phyloP scores from a whole-genome alignment of 305 asterid species.

The Coffea humblotiana region DNA sequence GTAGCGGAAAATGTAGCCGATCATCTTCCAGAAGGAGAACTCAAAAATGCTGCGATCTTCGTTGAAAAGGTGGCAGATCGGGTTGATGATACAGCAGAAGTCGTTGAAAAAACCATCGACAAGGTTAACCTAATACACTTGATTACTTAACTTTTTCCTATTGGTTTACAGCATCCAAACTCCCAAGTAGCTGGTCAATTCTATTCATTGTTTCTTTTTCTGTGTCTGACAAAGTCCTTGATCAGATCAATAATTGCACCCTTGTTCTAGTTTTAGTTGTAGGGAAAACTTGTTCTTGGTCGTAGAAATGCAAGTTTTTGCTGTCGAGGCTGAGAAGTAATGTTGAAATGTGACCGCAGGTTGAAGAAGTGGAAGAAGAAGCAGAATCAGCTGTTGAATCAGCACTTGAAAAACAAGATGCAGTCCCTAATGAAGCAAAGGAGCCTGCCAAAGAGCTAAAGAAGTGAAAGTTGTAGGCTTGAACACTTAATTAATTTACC shows the following conservation, averaged over 20 bases:
- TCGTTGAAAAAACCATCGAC: constrained; percentile 55
- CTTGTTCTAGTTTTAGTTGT: background rate
- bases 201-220: background rate
- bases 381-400: no score
- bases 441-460: no score
- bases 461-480: no score
- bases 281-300: background rate
- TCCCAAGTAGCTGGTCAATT: background rate
- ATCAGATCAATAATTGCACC: no score
- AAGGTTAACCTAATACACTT: constrained; percentile 39
- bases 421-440: no score
- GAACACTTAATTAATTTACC: no score
- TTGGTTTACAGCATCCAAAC: background rate
- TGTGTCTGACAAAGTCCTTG: background rate
- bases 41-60: constrained; percentile 33
- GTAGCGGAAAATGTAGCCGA: constrained; percentile 54
- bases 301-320: no score
- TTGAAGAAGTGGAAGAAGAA: no score
- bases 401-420: no score
- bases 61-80: constrained; percentile 67
- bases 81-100: constrained; percentile 59
- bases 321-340: no score
- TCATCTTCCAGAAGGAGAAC: constrained; percentile 63
- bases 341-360: no score
- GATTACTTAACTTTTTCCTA: background rate